Conservation (phyloP, 2,329 filamentous ascomycete genomes). For the Colletotrichum melonis region DNA sequence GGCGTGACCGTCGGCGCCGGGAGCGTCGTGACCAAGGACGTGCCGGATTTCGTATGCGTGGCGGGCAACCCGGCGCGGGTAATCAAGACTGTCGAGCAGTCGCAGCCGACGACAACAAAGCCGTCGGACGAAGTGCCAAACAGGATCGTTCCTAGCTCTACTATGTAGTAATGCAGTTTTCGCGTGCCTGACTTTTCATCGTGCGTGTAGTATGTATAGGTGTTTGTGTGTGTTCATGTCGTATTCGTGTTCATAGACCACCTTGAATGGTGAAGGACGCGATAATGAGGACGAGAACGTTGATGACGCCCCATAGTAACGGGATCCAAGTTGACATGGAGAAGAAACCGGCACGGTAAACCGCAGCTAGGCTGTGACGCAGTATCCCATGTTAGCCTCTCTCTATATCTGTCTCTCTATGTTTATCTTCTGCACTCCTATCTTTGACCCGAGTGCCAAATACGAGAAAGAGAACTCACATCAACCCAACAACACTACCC, state of each 20-base stretch:
- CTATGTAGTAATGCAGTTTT: conserved; percentile 20
- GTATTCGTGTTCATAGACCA: conserved; percentile 69
- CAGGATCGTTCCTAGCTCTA: conserved; percentile 28
- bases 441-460: neutral
- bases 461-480: conserved; percentile 69
- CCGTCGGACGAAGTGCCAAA: conserved; percentile 16
- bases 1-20: conserved; percentile 82
- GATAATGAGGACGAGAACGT: conserved; percentile 82
- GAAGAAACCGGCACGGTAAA: conserved; percentile 86
- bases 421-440: too few species aligned
- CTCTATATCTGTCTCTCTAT: neutral
- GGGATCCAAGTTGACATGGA: conserved; percentile 96
- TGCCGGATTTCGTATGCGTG: conserved; percentile 71
- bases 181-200: neutral
- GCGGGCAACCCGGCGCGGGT: conserved; percentile 76
- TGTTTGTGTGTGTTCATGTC: neutral
- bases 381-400: conserved; percentile 33
- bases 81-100: conserved; percentile 55
- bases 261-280: conserved; percentile 95
- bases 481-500: conserved; percentile 82
- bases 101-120: conserved; percentile 28
- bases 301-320: conserved; percentile 87
- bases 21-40: conserved; percentile 84
- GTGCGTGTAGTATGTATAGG: neutral
- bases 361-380: conserved; percentile 74